Evolutionary conservation across 78 protist genomes (phyloP).

Genomic region (Protostelium mycophagum): DNA sequence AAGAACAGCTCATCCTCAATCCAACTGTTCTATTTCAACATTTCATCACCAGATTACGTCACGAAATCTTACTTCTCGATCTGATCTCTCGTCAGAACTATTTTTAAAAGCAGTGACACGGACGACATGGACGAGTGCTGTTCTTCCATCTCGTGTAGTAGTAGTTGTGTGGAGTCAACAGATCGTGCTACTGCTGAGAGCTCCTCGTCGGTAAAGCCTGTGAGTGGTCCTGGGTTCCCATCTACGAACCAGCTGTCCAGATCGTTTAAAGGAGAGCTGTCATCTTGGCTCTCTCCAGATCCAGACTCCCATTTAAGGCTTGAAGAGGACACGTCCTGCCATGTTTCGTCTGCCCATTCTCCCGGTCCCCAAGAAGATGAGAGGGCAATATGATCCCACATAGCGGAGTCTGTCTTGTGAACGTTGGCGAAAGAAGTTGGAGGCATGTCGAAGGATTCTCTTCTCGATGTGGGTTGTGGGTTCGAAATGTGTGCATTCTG

Average conservation of each 20-base stretch:
- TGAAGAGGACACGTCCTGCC: not conserved
- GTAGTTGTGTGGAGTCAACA: not conserved
- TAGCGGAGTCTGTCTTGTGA: not conserved
- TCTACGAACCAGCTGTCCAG: not conserved
- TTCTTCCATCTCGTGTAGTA: not conserved
- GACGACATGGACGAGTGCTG: not conserved
- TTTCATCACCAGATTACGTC: not conserved
- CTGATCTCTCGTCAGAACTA: not conserved
- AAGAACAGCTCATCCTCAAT: not conserved
- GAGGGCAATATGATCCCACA: not conserved
- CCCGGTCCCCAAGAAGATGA: not conserved
- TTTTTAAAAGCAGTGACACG: not conserved
- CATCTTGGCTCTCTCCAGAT: not conserved
- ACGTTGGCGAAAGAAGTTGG: not conserved
- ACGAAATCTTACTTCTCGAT: not conserved
- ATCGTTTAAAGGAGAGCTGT: not conserved
- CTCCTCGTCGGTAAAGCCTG: not conserved
- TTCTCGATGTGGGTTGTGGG: not conserved
- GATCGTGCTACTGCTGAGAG: not conserved
- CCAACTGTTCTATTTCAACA: not conserved
- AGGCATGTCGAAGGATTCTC: too few species aligned
- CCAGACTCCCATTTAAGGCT: not conserved
- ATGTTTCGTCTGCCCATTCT: not conserved
- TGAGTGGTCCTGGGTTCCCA: not conserved
- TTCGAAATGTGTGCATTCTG: not conserved